Evolutionary conservation across 805 yeast genomes (phyloP).

Genomic region (Candida maris): DNA sequence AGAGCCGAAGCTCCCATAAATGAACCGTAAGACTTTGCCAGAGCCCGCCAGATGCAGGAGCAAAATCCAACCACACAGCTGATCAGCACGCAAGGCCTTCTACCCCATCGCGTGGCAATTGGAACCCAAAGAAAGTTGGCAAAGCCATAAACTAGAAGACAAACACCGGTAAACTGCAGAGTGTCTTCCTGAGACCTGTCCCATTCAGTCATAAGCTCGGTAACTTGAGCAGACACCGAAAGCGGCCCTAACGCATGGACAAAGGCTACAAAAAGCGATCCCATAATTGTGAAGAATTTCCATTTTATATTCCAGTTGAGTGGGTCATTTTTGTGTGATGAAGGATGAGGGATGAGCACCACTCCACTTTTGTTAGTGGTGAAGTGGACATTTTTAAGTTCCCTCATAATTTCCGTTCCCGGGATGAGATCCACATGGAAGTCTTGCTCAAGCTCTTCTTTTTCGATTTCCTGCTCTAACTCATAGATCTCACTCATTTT

Average conservation of each 20-base stretch:
- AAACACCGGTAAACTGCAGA: constrained; percentile 13
- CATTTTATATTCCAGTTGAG: constrained; percentile 11
- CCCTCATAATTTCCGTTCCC: constrained; percentile 14
- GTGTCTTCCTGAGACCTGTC: constrained; percentile 11
- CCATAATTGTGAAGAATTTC: constrained; percentile 6
- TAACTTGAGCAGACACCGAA: constrained; percentile 12
- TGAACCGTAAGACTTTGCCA: constrained; percentile 12
- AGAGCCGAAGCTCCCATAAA: constrained; percentile 14
- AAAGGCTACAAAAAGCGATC: constrained; percentile 9
- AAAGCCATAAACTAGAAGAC: constrained; percentile 14
- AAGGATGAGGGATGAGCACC: constrained; percentile 13
- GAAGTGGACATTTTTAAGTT: constrained; percentile 6
- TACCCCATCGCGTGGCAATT: constrained; percentile 12
- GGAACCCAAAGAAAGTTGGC: constrained; percentile 17
- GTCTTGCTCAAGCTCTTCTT: constrained; percentile 5
- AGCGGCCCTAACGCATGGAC: constrained; percentile 16
- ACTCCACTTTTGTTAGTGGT: constrained; percentile 6
- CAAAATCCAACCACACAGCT: constrained; percentile 12
- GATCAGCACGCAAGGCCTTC: constrained; percentile 11
- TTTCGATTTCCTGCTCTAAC: constrained; percentile 9
- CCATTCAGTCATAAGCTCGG: constrained; percentile 14
- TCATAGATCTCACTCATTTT: constrained; percentile 5
- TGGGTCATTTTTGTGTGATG: constrained; percentile 12
- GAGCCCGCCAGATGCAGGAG: constrained; percentile 14
- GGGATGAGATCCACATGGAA: constrained; percentile 11